Percentiles rank a stretch among this genome's conserved stretches.
Evolutionary conservation across 352 stramenopile species (phyloP).

Genomic region (Phytophthora podocarpi): DNA sequence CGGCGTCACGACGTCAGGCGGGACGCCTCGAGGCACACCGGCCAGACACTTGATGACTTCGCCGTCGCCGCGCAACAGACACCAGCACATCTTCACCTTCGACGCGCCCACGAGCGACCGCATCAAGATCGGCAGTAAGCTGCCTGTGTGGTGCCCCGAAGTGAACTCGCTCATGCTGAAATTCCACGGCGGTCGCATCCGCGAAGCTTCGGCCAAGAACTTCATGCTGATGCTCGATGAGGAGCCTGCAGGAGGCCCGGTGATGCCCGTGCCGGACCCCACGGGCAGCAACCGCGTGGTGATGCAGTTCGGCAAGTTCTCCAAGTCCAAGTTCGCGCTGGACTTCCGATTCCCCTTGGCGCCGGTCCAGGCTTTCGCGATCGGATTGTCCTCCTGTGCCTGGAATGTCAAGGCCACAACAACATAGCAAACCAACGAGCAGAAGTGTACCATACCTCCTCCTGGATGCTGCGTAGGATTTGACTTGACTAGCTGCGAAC

Average conservation of each 20-base stretch:
- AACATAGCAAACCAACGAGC: slow-evolving; percentile 16
- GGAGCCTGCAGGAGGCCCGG: slow-evolving; percentile 38
- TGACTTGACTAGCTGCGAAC: too few species aligned
- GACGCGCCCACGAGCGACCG: slow-evolving; percentile 71
- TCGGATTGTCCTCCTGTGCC: slow-evolving; percentile 83
- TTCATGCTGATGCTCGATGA: slow-evolving; percentile 90
- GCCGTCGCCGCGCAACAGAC: slow-evolving; percentile 68
- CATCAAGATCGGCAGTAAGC: slow-evolving; percentile 83
- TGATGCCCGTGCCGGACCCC: slow-evolving; percentile 32
- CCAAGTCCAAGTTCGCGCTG: slow-evolving; percentile 86
- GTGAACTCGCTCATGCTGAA: slow-evolving; percentile 90
- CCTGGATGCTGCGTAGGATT: too few species aligned
- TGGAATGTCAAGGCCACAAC: slow-evolving; percentile 69
- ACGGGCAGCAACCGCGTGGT: slow-evolving; percentile 62
- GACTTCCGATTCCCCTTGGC: slow-evolving; percentile 89
- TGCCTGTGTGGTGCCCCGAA: slow-evolving; percentile 87
- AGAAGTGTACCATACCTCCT: slow-evolving; percentile 24
- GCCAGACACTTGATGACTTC: slow-evolving; percentile 68
- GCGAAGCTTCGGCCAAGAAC: slow-evolving; percentile 89
- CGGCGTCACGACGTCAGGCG: slow-evolving; percentile 56
- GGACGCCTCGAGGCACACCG: slow-evolving; percentile 62
- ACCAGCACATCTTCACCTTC: slow-evolving; percentile 79
- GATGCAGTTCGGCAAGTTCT: slow-evolving; percentile 91
- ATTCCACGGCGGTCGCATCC: slow-evolving; percentile 87
- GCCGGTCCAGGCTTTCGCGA: slow-evolving; percentile 86